Base-by-base conservation (phyloP, 371 early-diverging fungal genomes). In the Chytridium lagenaria region DNA sequence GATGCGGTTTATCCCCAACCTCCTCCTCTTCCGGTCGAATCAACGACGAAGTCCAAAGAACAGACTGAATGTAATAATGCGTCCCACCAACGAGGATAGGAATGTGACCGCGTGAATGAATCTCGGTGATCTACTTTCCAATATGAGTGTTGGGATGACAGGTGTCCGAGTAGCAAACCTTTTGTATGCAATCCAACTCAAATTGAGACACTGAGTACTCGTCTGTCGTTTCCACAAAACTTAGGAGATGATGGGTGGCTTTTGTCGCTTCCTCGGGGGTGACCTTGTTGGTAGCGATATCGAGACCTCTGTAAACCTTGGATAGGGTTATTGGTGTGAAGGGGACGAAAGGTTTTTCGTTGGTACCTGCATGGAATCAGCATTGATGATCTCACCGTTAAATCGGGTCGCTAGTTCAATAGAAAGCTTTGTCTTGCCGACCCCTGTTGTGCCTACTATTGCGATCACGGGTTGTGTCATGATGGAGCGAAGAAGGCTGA, bases 51-150 rank as follows among this genome's bases (percentile, higher is more conserved):
- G 88, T 82, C 91, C 93, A 98, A 28, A 98, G 81, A 1, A 94
- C 74, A 0, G 93, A 90, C 74, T 98, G 96, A 30, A 98, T 86
- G 78, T 98, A 98, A 77, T 98, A 98, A 76, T 96, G 90, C 0
- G 98, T 98, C 36, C 98, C 98, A 37, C 98, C 98, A 0, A 96
- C 98, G 15, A 98, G 81, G 1, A 98, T 91, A 0, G 98, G 95
- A 19, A 93, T 69, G 40, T 87, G 84, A 50, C 87, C 76, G 28
- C 91, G 85, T 22, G 76, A 70, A 49, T 93, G 90, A 44, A 97
- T 89, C 1, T 87, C 85, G 19, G 86, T 79, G 64, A 97, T 97
- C 92, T 94, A 77, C 31, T 50, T 34, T 12, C 64, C 51, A 50
- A 68, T 19, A 61, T 69, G 10, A 23, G 23, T 34, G 15, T 28